Conservation (phyloP, 352 stramenopile genomes). For the Globisporangium sylvaticum region DNA sequence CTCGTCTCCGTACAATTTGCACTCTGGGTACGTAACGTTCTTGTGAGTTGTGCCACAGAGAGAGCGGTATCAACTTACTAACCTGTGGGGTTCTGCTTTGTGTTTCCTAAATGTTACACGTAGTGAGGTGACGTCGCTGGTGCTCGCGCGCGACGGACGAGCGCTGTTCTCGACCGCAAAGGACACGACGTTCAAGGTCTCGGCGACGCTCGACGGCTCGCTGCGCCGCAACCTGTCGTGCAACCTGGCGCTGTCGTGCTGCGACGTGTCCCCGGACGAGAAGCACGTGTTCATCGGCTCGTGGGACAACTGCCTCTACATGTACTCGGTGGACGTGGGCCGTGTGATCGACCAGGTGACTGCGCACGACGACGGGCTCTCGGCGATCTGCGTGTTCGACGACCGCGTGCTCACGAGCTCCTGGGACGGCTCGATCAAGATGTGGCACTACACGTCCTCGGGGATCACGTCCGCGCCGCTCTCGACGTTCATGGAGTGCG, state of each 20-base stretch:
- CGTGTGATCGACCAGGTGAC: slow-evolving; percentile 78
- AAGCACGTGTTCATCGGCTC: slow-evolving; percentile 83
- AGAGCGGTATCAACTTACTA: not conserved
- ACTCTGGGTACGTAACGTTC: slow-evolving; percentile 45
- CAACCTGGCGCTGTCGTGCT: slow-evolving; percentile 74
- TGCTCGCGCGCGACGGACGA: slow-evolving; percentile 52
- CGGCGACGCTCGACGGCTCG: slow-evolving; percentile 57
- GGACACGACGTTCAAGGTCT: slow-evolving; percentile 77
- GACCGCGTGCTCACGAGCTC: slow-evolving; percentile 71
- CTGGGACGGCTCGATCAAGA: slow-evolving; percentile 75
- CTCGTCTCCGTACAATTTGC: slow-evolving; percentile 61
- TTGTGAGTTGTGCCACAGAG: not conserved
- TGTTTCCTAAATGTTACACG: not conserved
- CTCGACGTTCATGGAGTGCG: slow-evolving; percentile 71
- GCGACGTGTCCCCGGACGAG: slow-evolving; percentile 74
- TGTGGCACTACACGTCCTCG: slow-evolving; percentile 73
- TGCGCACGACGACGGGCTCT: slow-evolving; percentile 76
- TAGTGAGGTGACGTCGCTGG: slow-evolving; percentile 70
- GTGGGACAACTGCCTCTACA: slow-evolving; percentile 83
- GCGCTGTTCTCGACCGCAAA: slow-evolving; percentile 72
- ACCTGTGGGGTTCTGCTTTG: not conserved
- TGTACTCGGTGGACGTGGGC: slow-evolving; percentile 84
- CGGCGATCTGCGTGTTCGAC: slow-evolving; percentile 70
- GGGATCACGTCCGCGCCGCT: slow-evolving; percentile 62
- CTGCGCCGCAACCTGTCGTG: slow-evolving; percentile 68